phyloP scores from a whole-genome alignment of 805 yeast genomes.

The Sungouiella thailandica region DNA sequence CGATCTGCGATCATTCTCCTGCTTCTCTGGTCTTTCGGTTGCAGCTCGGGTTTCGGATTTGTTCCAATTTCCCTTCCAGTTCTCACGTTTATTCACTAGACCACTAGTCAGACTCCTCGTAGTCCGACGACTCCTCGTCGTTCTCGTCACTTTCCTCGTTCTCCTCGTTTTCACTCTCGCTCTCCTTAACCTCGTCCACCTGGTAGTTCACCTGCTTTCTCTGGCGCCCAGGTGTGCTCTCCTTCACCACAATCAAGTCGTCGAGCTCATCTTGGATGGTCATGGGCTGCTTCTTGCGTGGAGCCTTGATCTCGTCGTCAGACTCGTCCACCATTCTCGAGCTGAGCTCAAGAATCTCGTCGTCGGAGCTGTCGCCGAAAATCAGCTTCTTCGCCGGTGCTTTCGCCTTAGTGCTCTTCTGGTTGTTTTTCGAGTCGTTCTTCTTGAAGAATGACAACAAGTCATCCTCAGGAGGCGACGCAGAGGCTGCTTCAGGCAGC shows the following conservation, averaged over 20 bases:
- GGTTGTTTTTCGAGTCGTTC: conserved; percentile 1
- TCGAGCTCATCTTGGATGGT: conserved; percentile 14
- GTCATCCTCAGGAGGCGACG: conserved; percentile 6
- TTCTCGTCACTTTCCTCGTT: too few relatives aligned
- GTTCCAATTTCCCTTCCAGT: too few relatives aligned
- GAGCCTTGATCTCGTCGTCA: conserved; percentile 19
- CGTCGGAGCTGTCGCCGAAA: conserved; percentile 13
- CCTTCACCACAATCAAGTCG: conserved; percentile 9
- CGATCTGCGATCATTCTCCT: too few relatives aligned
- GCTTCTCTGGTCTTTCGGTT: too few relatives aligned
- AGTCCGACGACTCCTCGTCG: conserved; percentile 1
- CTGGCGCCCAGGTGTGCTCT: conserved; percentile 8
- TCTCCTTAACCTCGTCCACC: conserved; percentile 9
- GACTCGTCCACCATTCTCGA: conserved; percentile 1
- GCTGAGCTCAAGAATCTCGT: conserved; percentile 6
- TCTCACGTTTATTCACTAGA: too few relatives aligned
- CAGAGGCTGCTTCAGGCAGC: conserved; percentile 6
- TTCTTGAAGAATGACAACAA: conserved; percentile 12
- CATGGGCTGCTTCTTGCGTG: conserved; percentile 1
- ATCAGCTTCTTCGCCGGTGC: conserved; percentile 7
- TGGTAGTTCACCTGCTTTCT: conserved; percentile 10
- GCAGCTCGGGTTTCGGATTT: too few relatives aligned
- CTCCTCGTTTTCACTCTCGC: conserved; percentile 5
- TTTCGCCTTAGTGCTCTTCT: conserved; percentile 1
- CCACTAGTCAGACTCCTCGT: conserved; percentile 1